Evolutionary conservation across 2,329 filamentous ascomycete genomes (phyloP), one percentile per base, ranked within the genome.

Genomic region (Hypoxylon sp.): DNA sequence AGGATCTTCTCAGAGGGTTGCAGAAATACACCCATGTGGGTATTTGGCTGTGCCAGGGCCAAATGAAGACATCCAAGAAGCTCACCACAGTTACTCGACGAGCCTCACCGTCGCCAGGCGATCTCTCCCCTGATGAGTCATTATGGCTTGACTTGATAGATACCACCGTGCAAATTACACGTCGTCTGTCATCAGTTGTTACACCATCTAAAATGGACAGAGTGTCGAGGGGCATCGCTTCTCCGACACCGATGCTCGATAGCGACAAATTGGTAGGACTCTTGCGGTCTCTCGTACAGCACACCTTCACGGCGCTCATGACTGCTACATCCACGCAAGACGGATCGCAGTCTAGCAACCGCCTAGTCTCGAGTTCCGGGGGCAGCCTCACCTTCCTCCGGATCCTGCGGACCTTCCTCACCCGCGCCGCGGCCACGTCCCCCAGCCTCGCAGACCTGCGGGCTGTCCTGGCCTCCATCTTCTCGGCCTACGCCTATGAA

Each of bases 401-500:
- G 54, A 91, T 99, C 64, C 81, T 99, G 11, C 88, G 92, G 45
- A 90, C 91, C 4, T 99, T 99, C 73, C 85, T 99, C 24, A 87
- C 89, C 0, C 87, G 91, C 41, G 94, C 93, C 0, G 89, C 92
- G 0, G 83, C 85, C 20, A 87, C 88, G 15, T 96, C 92, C 0
- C 93, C 95, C 0, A 96, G 90, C 10, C 81, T 99, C 1, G 88
- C 91, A 1, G 92, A 98, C 71, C 82, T 99, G 2, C 89, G 95
- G 40, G 85, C 85, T 5, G 93, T 98, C 0, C 83, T 99, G 1
- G 81, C 86, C 1, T 95, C 93, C 10, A 94, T 99, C 52, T 98
- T 99, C 76, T 88, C 94, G 0, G 94, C 95, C 0, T 99, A 99
- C 72, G 89, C 92, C 0, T 97, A 98, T 72, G 95, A 99, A 74